These are phyloP conservation scores for Scenedesmus sp. DNA, from an alignment of 163 green algal genomes.

Conservation along the genomic window DNA sequence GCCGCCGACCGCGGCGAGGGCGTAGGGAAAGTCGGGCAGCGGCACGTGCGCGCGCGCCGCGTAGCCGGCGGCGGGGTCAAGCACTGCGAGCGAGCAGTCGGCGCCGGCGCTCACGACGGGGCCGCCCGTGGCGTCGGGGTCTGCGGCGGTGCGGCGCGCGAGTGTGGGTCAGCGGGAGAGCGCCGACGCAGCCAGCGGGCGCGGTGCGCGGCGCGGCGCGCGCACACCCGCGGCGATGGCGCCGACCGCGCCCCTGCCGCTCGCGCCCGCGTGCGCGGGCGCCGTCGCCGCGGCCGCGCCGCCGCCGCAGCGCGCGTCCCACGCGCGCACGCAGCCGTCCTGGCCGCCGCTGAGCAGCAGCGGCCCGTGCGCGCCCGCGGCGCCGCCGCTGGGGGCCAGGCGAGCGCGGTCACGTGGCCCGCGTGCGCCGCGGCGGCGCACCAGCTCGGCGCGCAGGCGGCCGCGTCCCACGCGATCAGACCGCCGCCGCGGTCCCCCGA, in stretches of 20 bases:
- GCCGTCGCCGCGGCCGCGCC: background rate
- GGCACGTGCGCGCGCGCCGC: slow-evolving; percentile 35
- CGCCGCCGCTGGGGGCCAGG: slow-evolving; percentile 12
- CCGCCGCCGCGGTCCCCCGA: slow-evolving; percentile 24
- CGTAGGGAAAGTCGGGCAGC: slow-evolving; percentile 72
- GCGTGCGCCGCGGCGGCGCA: slow-evolving; percentile 8
- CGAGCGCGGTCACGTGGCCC: slow-evolving; percentile 36
- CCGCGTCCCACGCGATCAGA: slow-evolving; percentile 27
- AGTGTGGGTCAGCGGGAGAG: background rate
- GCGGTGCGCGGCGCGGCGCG: background rate
- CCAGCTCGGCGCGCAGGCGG: background rate
- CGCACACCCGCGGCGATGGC: slow-evolving; percentile 22
- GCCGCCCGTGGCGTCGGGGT: slow-evolving; percentile 34
- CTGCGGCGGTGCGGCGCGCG: no score
- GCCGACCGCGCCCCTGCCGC: slow-evolving; percentile 4
- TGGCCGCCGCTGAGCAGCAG: slow-evolving; percentile 16
- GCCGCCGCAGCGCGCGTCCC: slow-evolving; percentile 19
- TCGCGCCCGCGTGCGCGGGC: background rate
- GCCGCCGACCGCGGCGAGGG: slow-evolving; percentile 40
- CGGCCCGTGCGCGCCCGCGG: background rate
- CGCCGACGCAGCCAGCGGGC: background rate
- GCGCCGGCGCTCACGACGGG: slow-evolving; percentile 69
- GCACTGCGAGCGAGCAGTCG: slow-evolving; percentile 59
- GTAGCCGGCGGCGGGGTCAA: slow-evolving; percentile 56
- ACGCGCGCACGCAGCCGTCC: slow-evolving; percentile 29